Evolutionary conservation across 148 eudicot genomes (phyloP).

Genomic region (Rhododendron simsii): DNA sequence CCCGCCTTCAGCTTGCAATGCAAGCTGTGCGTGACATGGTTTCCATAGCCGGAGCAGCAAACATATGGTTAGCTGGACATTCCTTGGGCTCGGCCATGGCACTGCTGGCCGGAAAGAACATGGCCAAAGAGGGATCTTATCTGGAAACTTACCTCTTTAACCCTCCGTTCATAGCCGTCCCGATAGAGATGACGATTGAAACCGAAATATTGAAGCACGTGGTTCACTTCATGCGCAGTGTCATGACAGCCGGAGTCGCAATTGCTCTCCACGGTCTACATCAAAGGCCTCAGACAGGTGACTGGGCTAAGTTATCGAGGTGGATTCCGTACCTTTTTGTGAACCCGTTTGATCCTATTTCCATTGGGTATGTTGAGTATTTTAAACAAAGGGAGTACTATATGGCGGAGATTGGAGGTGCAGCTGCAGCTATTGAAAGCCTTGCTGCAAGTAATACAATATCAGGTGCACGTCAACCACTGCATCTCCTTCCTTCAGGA

Average conservation of each 20-base stretch:
- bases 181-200: slow-evolving; percentile 33
- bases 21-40: no score
- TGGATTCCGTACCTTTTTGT: slow-evolving; percentile 72
- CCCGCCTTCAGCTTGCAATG: no score
- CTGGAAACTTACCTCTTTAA: slow-evolving; percentile 68
- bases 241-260: no score
- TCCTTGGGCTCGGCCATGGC: slow-evolving; percentile 70
- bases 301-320: slow-evolving; percentile 25
- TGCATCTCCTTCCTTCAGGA: no score
- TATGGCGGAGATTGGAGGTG: slow-evolving; percentile 25
- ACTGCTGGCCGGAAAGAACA: slow-evolving; percentile 47
- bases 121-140: slow-evolving; percentile 32
- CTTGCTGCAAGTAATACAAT: slow-evolving; percentile 46
- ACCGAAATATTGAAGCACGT: slow-evolving; percentile 36
- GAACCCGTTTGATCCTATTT: slow-evolving; percentile 52
- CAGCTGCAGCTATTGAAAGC: slow-evolving; percentile 27
- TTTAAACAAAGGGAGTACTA: slow-evolving; percentile 62
- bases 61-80: slow-evolving; percentile 68
- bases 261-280: not conserved
- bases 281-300: not conserved
- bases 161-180: slow-evolving; percentile 60
- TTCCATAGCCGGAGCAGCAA: slow-evolving; percentile 22
- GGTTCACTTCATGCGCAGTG: not conserved
- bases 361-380: slow-evolving; percentile 35
- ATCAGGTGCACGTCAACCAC: no score